Conservation (phyloP, 257 asterid species). For the Petunia axillaris region DNA sequence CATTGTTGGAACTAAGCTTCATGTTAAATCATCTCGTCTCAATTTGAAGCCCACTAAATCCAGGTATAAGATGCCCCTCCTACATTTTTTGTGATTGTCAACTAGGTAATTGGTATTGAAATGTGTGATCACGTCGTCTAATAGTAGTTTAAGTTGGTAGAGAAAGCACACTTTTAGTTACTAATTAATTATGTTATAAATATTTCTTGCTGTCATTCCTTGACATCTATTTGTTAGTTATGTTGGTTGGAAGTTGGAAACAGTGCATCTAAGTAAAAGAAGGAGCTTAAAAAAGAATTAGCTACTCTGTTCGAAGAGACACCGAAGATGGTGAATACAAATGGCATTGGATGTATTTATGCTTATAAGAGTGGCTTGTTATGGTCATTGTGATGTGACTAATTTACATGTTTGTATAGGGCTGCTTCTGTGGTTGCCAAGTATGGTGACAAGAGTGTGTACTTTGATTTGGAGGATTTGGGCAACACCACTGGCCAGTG, state of each 20-base stretch:
- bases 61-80: constrained; percentile 35
- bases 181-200: neutral
- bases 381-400: neutral
- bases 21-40: constrained; percentile 58
- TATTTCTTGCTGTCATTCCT: neutral
- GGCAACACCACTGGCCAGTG: constrained; percentile 94
- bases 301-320: neutral
- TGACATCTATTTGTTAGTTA: neutral
- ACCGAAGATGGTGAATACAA: neutral
- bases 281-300: neutral
- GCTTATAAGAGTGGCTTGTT: neutral
- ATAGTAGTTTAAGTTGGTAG: neutral
- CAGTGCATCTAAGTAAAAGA: neutral
- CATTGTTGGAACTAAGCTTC: constrained; percentile 74
- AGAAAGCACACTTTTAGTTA: neutral
- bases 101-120: neutral
- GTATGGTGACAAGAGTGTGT: constrained; percentile 90
- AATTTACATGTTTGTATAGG: constrained; percentile 39
- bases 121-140: neutral
- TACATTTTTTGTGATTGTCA: neutral
- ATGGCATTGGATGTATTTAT: neutral
- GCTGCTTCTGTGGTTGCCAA: constrained; percentile 81
- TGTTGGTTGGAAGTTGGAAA: neutral
- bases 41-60: constrained; percentile 53
- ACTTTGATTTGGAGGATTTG: constrained; percentile 92